A percentile compares a stretch with the other conserved stretches of the same genome.
Evolutionary conservation across 345 rosid genomes (phyloP).

Genomic region (Acer negundo): DNA sequence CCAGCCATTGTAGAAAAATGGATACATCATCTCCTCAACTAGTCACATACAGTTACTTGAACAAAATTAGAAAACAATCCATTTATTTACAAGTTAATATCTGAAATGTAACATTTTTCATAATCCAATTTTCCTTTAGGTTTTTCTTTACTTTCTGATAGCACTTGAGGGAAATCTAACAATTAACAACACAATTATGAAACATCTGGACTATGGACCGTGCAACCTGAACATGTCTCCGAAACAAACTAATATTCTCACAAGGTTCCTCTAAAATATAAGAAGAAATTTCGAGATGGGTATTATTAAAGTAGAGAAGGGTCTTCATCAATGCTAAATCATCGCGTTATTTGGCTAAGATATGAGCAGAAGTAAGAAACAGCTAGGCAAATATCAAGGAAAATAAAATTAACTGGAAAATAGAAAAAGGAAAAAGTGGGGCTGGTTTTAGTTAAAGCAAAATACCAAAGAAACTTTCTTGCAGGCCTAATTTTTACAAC

Average conservation of each 20-base stretch:
- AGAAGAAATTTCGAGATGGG: neutral
- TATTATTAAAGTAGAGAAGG: neutral
- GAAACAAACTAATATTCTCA: no score
- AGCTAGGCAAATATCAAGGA: neutral
- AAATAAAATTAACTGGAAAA: neutral
- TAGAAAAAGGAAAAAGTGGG: neutral
- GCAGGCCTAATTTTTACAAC: conserved; percentile 20
- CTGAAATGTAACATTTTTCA: neutral
- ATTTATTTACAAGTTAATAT: neutral
- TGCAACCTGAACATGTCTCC: no score
- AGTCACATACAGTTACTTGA: conserved; percentile 16
- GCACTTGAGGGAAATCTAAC: no score
- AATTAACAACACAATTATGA: no score
- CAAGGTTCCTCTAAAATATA: neutral
- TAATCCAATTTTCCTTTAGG: neutral
- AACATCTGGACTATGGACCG: no score
- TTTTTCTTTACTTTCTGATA: no score
- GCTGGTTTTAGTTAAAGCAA: neutral
- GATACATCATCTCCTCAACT: conserved; percentile 73
- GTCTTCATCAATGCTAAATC: neutral
- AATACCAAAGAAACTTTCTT: neutral
- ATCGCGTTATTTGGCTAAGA: neutral
- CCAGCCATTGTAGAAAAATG: conserved; percentile 66
- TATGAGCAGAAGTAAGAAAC: no score
- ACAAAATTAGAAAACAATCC: neutral